phyloP scores from a whole-genome alignment of 495 filamentous ascomycete genomes.

The Aspergillus wentii region DNA sequence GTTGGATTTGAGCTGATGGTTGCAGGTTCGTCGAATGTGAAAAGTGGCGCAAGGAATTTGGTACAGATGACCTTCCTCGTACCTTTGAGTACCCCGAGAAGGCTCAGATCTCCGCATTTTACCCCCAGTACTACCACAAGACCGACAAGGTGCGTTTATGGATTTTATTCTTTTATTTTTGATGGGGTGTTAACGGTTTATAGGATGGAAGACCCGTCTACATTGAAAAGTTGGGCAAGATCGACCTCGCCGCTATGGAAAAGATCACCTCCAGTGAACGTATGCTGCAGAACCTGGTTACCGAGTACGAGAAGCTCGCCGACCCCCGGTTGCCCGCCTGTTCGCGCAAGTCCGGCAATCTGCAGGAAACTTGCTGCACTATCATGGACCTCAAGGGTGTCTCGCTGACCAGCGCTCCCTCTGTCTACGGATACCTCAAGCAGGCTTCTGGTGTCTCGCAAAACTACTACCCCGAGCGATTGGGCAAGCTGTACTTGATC shows the following conservation, averaged over 20 bases:
- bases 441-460: slow-evolving; percentile 80
- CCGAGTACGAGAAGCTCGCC: slow-evolving; percentile 92
- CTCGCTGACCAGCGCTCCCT: slow-evolving; percentile 69
- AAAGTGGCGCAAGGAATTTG: slow-evolving; percentile 83
- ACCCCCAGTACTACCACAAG: slow-evolving; percentile 99
- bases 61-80: slow-evolving; percentile 76
- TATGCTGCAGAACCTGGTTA: slow-evolving; percentile 93
- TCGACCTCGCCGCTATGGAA: slow-evolving; percentile 84
- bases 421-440: slow-evolving; percentile 81
- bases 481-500: slow-evolving; percentile 89
- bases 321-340: slow-evolving; percentile 93
- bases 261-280: slow-evolving; percentile 88
- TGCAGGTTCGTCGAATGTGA: slow-evolving; percentile 85
- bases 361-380: slow-evolving; percentile 95
- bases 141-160: slow-evolving; percentile 75
- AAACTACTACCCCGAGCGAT: slow-evolving; percentile 97
- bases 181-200: slow-evolving; percentile 4
- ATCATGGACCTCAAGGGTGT: slow-evolving; percentile 97
- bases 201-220: slow-evolving; percentile 96
- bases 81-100: slow-evolving; percentile 90
- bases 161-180: slow-evolving; percentile 2
- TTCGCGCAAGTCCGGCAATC: slow-evolving; percentile 81
- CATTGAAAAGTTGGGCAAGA: slow-evolving; percentile 92
- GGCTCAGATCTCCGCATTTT: slow-evolving; percentile 80
- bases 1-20: background rate